Evolutionary conservation across 2,329 filamentous ascomycete genomes (phyloP).

Genomic region (Colletotrichum sidae): DNA sequence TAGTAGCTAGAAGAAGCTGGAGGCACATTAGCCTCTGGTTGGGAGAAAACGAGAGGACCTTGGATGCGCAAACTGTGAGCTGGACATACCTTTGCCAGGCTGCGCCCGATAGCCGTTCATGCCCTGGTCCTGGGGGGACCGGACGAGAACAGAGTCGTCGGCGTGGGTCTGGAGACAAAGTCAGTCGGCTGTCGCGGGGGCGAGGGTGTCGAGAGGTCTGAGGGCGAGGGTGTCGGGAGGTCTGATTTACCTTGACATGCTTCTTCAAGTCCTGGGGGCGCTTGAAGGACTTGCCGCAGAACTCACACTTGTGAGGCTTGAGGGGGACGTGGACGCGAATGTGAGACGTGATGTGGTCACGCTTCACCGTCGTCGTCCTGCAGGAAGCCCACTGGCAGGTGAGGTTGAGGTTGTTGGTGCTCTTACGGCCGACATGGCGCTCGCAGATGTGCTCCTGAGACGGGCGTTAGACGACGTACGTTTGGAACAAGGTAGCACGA

Average conservation of each 20-base stretch:
- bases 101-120: conserved; percentile 66
- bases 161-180: conserved; percentile 76
- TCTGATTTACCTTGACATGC: conserved; percentile 81
- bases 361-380: conserved; percentile 96
- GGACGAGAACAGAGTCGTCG: conserved; percentile 84
- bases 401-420: conserved; percentile 97
- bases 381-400: conserved; percentile 98
- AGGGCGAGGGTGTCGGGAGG: not conserved
- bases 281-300: conserved; percentile 99
- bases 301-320: conserved; percentile 99
- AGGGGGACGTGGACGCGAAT: conserved; percentile 98
- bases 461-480: not conserved
- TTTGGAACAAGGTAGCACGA: not conserved
- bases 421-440: conserved; percentile 97
- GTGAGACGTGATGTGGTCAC: conserved; percentile 98
- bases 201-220: too few species aligned
- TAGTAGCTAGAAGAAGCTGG: conserved; percentile 70
- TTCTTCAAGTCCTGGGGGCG: conserved; percentile 99
- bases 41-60: conserved; percentile 44
- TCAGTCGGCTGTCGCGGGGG: conserved; percentile 36
- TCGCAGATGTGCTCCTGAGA: conserved; percentile 95
- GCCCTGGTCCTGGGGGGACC: conserved; percentile 63
- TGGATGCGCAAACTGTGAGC: conserved; percentile 37
- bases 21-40: conserved; percentile 56
- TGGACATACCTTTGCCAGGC: conserved; percentile 63